Evolutionary conservation across 2,329 filamentous ascomycete genomes (phyloP).

Genomic region (Aspergillus jensenii): DNA sequence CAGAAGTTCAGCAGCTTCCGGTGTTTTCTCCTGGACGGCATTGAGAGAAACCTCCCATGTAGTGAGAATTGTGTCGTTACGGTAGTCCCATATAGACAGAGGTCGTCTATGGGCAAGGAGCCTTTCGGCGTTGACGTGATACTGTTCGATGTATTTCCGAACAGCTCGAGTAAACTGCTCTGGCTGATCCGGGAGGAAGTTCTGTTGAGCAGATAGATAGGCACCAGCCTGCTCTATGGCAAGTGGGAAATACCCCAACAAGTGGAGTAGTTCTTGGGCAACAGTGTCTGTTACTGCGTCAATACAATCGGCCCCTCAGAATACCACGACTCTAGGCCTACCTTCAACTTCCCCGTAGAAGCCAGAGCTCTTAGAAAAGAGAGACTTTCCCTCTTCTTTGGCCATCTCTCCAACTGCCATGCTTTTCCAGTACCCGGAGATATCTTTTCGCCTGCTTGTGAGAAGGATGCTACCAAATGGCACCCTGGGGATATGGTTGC

Average conservation of each 20-base stretch:
- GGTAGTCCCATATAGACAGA: background rate
- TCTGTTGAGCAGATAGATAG: background rate
- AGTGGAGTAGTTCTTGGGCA: background rate
- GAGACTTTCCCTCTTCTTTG: background rate
- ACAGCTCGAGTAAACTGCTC: background rate
- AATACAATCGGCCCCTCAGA: background rate
- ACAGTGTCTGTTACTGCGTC: background rate
- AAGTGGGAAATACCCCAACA: background rate
- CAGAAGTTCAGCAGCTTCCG: background rate
- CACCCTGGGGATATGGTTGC: background rate
- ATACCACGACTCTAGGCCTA: background rate
- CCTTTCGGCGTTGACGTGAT: background rate
- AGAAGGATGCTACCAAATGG: background rate
- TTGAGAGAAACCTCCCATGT: background rate
- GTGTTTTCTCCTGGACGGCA: background rate
- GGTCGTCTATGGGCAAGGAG: background rate
- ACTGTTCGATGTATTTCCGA: background rate
- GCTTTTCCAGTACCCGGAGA: background rate
- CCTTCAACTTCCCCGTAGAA: background rate
- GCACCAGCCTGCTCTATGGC: background rate
- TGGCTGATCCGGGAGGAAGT: background rate
- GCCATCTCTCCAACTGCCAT: background rate
- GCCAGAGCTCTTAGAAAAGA: background rate
- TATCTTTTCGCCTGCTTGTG: background rate
- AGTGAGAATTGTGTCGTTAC: background rate